These are phyloP conservation scores for Rutstroemia sp. DNA, from an alignment of 2,329 filamentous ascomycete species.

Conservation along the genomic window DNA sequence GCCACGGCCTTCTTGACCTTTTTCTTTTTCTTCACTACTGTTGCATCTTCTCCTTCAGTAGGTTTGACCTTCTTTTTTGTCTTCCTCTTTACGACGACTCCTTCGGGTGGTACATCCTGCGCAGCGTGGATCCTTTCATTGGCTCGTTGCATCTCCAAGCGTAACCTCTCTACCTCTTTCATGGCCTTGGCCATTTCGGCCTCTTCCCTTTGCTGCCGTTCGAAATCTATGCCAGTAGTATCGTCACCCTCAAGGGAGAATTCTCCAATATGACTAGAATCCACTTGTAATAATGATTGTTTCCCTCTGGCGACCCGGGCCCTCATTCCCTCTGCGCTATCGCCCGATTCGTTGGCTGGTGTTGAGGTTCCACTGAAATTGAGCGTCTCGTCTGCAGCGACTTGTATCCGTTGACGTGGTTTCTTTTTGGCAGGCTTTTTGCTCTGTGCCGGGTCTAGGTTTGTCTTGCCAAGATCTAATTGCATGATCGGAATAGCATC, in stretches of 20 bases:
- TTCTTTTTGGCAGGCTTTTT: conserved; percentile 33
- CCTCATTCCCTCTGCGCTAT: conserved; percentile 44
- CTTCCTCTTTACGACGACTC: conserved; percentile 54
- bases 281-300: conserved; percentile 67
- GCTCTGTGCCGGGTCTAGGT: conserved; percentile 21
- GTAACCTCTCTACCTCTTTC: conserved; percentile 76
- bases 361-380: conserved; percentile 44
- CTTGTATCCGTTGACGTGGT: conserved; percentile 53
- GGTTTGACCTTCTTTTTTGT: conserved; percentile 42
- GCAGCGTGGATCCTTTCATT: conserved; percentile 68
- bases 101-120: conserved; percentile 53
- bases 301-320: conserved; percentile 44
- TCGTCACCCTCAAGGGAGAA: conserved; percentile 58
- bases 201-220: conserved; percentile 67
- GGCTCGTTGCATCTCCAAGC: conserved; percentile 82
- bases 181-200: conserved; percentile 84
- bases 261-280: conserved; percentile 72
- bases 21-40: conserved; percentile 41
- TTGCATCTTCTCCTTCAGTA: conserved; percentile 15
- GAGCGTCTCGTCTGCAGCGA: conserved; percentile 69
- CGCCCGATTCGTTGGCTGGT: conserved; percentile 46
- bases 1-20: conserved; percentile 35
- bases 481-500: conserved; percentile 96
- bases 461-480: conserved; percentile 61
- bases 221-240: conserved; percentile 44